Conservation (phyloP, 805 yeast genomes). For the Starmerella vaccinii region DNA sequence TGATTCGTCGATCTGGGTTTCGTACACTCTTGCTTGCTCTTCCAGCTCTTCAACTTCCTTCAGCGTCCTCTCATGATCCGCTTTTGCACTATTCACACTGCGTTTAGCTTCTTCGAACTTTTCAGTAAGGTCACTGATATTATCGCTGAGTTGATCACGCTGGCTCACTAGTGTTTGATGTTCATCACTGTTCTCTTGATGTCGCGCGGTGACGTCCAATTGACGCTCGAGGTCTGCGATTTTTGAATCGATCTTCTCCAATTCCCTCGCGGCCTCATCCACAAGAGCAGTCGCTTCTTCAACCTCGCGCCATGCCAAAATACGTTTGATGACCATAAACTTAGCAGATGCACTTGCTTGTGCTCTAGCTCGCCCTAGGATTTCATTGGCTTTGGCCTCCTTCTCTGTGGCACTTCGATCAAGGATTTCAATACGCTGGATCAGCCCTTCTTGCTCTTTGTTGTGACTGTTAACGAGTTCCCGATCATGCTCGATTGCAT, state of each 20-base stretch:
- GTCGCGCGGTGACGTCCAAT: too few species aligned
- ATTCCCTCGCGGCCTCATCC: not conserved
- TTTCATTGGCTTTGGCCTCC: not conserved
- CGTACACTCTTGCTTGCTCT: not conserved
- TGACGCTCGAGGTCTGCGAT: not conserved
- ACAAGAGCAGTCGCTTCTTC: not conserved
- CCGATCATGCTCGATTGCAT: conserved; percentile 34
- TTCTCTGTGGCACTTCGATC: not conserved
- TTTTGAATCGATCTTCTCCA: not conserved
- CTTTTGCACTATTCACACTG: conserved; percentile 5
- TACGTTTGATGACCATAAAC: conserved; percentile 1
- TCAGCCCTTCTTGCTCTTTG: not conserved
- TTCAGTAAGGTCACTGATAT: not conserved
- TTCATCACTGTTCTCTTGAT: too few species aligned
- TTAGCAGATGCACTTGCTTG: not conserved
- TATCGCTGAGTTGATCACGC: too few species aligned
- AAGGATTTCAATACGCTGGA: not conserved
- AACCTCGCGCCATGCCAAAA: conserved; percentile 7
- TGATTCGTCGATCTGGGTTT: not conserved
- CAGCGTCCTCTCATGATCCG: conserved; percentile 1
- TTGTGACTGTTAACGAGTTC: conserved; percentile 33
- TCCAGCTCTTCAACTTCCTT: conserved; percentile 21
- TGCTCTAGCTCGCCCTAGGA: conserved; percentile 2
- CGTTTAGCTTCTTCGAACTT: conserved; percentile 9
- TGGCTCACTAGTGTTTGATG: too few species aligned